Conservation (phyloP, 2,329 filamentous ascomycete genomes). For the Teratosphaeria destructans region DNA sequence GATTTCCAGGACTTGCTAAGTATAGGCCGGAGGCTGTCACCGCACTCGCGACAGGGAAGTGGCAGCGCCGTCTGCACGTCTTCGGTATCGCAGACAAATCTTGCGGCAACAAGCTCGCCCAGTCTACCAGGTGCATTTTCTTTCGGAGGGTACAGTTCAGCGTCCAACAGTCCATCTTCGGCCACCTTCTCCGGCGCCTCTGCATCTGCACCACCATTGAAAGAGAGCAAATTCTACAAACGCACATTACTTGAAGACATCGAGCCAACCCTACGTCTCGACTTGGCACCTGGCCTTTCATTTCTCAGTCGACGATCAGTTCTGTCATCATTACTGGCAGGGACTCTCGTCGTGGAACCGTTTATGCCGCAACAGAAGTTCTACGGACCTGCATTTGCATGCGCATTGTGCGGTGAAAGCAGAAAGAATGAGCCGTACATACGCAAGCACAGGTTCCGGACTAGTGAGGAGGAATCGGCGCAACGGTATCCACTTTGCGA, state of each 20-base stretch:
- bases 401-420: constrained; percentile 79
- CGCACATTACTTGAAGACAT: constrained; percentile 80
- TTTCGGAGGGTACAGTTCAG: constrained; percentile 18
- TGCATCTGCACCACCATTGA: constrained; percentile 51
- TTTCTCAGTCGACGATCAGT: constrained; percentile 87
- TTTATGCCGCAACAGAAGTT: constrained; percentile 46
- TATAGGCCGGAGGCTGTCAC: constrained; percentile 48
- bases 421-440: constrained; percentile 61
- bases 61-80: constrained; percentile 29
- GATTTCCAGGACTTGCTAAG: constrained; percentile 74
- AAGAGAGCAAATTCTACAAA: constrained; percentile 92
- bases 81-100: constrained; percentile 43
- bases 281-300: constrained; percentile 79
- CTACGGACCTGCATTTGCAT: constrained; percentile 53
- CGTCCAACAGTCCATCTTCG: constrained; percentile 19
- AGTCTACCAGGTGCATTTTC: constrained; percentile 34
- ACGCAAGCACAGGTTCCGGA: constrained; percentile 78
- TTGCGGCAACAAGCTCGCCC: constrained; percentile 22
- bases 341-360: constrained; percentile 80
- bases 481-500: constrained; percentile 83
- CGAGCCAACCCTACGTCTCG: constrained; percentile 83
- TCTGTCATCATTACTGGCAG: constrained; percentile 70
- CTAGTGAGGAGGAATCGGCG: constrained; percentile 74
- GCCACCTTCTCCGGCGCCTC: constrained; percentile 12
- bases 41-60: constrained; percentile 55